Evolutionary conservation across 2,329 filamentous ascomycete species (phyloP), one percentile per base, ranked within the genome.

Genomic region (Fonsecaea pugnacius): DNA sequence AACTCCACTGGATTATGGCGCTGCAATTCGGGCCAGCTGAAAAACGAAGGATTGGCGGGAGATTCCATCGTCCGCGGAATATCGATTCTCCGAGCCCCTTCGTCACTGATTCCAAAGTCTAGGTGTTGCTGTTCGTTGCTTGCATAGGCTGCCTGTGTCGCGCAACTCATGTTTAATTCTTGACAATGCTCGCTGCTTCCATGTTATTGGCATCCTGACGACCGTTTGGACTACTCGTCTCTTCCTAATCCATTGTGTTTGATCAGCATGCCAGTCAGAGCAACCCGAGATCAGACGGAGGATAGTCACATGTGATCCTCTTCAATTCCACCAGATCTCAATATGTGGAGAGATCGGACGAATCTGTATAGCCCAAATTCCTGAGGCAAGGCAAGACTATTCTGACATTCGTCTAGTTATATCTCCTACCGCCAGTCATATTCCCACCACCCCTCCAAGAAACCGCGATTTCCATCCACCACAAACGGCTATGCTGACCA

Each of bases 401-500:
- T 70, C 75, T 78, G 71, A 78, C 73, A 70, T 72, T 72, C 50
- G 9, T 63, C 48, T 75, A 96, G 94, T 77, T 99, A 96, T 78
- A 95, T 99, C 77, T 98, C 95, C 78, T 99, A 98, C 84, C 93
- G 95, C 74, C 95, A 99, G 82, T 98, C 94, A 73, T 98, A 97
- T 80, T 88, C 92, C 73, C 95, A 98, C 78, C 93, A 97, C 77
- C 95, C 95, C 60, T 86, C 88, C 66, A 93, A 96, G 80, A 92
- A 92, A 79, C 87, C 88, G 70, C 89, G 89, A 73, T 90, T 90
- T 80, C 78, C 82, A 62, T 78, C 85, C 62, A 78, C 82, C 72
- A 75, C 80, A 71, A 84, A 85, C 82, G 85, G 84, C 78, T 87
- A 87, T 75, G 82, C 82, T 67, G 86, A 89, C 65, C 82, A 85